Evolutionary conservation across 2,329 filamentous ascomycete genomes (phyloP).

Genomic region (Cladophialophora chaetospira): DNA sequence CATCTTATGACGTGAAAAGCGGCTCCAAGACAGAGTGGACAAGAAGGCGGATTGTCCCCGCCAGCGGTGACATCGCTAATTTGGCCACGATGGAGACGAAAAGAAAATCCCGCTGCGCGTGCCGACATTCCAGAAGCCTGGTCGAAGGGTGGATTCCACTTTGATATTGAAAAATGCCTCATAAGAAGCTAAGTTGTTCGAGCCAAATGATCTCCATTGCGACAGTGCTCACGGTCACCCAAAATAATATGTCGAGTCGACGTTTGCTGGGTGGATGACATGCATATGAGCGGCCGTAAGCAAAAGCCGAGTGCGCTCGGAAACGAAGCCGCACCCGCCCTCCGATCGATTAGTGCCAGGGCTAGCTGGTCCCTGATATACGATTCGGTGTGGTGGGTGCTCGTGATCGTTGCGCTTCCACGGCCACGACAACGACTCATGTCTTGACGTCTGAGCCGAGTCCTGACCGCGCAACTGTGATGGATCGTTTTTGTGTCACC

Average conservation of each 20-base stretch:
- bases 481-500: neutral
- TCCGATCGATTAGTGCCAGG: neutral
- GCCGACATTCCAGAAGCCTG: constrained; percentile 11
- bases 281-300: constrained; percentile 8
- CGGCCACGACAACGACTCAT: too few relatives aligned
- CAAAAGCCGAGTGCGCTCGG: constrained; percentile 7
- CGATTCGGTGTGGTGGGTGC: neutral
- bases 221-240: too few relatives aligned
- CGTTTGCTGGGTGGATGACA: neutral
- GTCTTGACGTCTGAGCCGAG: neutral
- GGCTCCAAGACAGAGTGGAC: neutral
- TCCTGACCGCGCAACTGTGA: neutral
- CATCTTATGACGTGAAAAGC: neutral
- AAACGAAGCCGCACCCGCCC: neutral
- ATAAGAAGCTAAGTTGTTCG: neutral
- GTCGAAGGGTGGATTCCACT: constrained; percentile 4
- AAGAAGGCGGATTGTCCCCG: constrained; percentile 6
- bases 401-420: constrained; percentile 1
- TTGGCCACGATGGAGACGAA: neutral
- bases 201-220: neutral
- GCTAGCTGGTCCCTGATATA: constrained; percentile 1
- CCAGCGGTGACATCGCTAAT: constrained; percentile 1
- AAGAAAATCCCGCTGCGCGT: constrained; percentile 9
- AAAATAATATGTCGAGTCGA: neutral
- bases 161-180: constrained; percentile 12